Conservation (phyloP, 2,329 filamentous ascomycete species). For the Colletotrichum sp. region DNA sequence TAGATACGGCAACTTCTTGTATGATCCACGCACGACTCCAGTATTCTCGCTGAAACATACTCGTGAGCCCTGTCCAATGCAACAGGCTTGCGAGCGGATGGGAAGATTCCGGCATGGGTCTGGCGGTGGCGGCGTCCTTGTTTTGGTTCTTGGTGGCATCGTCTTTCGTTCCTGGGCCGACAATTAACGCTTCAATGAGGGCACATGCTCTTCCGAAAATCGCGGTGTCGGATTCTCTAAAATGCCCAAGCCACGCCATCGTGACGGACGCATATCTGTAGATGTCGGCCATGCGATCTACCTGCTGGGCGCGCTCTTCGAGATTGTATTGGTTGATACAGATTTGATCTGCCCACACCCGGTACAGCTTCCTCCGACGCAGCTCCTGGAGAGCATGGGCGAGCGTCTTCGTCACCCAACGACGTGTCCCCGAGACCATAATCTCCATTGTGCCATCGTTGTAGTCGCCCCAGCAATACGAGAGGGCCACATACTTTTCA, state of each 20-base stretch:
- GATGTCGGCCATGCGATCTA: not conserved
- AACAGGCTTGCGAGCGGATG: not conserved
- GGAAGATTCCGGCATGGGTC: not conserved
- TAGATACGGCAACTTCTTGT: not conserved
- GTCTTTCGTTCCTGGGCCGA: fast-evolving
- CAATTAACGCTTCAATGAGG: not conserved
- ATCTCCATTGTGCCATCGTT: not conserved
- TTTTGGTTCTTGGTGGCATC: too few species aligned
- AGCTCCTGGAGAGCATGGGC: not conserved
- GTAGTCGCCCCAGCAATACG: not conserved
- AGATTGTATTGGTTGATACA: not conserved
- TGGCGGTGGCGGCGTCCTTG: not conserved
- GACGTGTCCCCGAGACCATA: not conserved
- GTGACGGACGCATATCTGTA: not conserved
- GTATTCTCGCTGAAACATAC: not conserved
- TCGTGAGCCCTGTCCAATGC: not conserved
- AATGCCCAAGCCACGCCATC: not conserved
- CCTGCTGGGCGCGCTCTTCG: not conserved
- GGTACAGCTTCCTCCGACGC: not conserved
- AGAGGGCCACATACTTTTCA: not conserved
- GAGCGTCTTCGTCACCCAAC: not conserved
- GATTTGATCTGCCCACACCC: not conserved
- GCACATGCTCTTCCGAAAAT: not conserved
- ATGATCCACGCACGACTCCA: not conserved
- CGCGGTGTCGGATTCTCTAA: not conserved